Evolutionary conservation across 805 yeast genomes (phyloP), one percentile per base, ranked within the genome.

Genomic region (Candida rishiriensis): DNA sequence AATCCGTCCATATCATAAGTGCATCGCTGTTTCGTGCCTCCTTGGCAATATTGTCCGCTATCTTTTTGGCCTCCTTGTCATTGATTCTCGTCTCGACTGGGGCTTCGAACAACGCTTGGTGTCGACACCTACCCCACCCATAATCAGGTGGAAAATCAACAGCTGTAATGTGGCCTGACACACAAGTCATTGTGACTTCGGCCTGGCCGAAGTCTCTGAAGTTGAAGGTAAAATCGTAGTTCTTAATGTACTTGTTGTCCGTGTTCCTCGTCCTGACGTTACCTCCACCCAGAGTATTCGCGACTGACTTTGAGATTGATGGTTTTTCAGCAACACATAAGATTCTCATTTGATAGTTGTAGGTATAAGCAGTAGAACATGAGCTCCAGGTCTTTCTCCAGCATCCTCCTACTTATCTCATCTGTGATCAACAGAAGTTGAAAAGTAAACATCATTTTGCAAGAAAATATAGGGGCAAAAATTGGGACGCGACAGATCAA

Each of bases 311-410:
- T 3, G 97, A 95, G 39, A 93, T 93, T 1, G 97, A 87, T 44
- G 95, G 95, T 66, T 93, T 93, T 68, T 93, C 99, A 2, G 99
- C 99, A 44, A 93, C 97, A 66, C 97, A 91, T 39, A 93, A 76
- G 3, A 93, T 78, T 52, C 70, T 81, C 93, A 87, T 85, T 29
- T 36, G 32, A 12, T 34, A 33, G 28, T 16, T 18, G 29, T 16
- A 12, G 17, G 9, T 34, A n/a, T 34, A 11, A 34, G 16, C 12
- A 12, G 17, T 7, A 21, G 7, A 21, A 21, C 7, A 21, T 21
- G 7, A 21, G 26, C 7, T 5, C 26, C 26, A 21, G 26, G n/a
- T n/a, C 7, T 21, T 21, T 21, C 26, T 5, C 4, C 26, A 7
- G 26, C 26, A 21, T 21, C n/a, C n/a, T 21, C 7, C 26, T 5